These are phyloP conservation scores for Candida ascalaphidarum DNA, from an alignment of 805 yeast species.

Conservation along the genomic window DNA sequence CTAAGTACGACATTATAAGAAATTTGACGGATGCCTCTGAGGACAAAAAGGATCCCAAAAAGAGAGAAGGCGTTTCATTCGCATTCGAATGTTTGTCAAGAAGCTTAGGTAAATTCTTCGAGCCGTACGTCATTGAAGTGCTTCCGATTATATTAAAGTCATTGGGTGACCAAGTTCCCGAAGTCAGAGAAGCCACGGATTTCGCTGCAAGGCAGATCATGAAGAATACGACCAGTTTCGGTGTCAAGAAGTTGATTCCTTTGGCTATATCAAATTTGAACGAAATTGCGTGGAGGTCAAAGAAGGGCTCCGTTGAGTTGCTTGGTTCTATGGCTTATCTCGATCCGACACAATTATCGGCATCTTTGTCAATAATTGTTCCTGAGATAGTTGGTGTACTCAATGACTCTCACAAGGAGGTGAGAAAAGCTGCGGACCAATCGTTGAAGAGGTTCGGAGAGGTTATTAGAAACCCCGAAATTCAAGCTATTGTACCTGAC, in stretches of 20 bases:
- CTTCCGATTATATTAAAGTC: conserved; percentile 73
- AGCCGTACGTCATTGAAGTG: conserved; percentile 88
- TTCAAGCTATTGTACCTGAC: conserved; percentile 81
- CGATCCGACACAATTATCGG: conserved; percentile 88
- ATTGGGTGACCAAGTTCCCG: conserved; percentile 77
- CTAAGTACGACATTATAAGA: conserved; percentile 71
- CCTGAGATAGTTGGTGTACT: conserved; percentile 95
- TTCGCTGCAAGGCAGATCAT: conserved; percentile 81
- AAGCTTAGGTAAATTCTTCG: conserved; percentile 69
- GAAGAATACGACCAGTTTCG: conserved; percentile 86
- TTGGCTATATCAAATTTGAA: conserved; percentile 79
- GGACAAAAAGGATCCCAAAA: conserved; percentile 64
- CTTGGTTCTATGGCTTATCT: conserved; percentile 97
- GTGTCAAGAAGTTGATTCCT: conserved; percentile 87
- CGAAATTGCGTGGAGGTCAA: conserved; percentile 91
- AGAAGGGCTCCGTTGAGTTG: conserved; percentile 92
- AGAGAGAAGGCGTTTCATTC: conserved; percentile 82
- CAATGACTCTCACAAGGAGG: conserved; percentile 94
- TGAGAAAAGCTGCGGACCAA: conserved; percentile 87
- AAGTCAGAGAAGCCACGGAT: conserved; percentile 85
- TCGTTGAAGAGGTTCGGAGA: conserved; percentile 90
- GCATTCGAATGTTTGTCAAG: conserved; percentile 80
- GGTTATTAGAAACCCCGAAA: conserved; percentile 95
- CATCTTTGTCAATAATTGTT: conserved; percentile 80
- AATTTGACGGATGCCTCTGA: conserved; percentile 76